Evolutionary conservation across 2,329 filamentous ascomycete species (phyloP), one percentile per base, ranked within the genome.

Genomic region (Bisporella sp.): DNA sequence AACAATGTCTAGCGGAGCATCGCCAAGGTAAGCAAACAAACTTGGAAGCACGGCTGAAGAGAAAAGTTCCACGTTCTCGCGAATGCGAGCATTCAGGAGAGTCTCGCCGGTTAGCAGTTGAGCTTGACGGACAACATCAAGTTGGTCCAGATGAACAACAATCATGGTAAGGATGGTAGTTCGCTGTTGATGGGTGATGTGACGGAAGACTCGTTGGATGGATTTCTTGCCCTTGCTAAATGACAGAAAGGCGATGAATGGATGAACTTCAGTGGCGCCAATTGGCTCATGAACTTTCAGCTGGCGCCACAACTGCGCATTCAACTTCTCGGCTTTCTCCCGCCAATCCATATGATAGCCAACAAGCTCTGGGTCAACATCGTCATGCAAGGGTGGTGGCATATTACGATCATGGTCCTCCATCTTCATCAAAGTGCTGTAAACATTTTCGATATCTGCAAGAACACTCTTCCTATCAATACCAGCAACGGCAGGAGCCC

Each of bases 131-230:
- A 97, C 85, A 46, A 99, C 92, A 61, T 96, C 90, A 40, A 99
- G 77, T 58, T 87, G 83, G 66, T 97, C 93, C 32, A 99, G 82
- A 62, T 97, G 90, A 47, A 96, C 85, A 52, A 95, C 82, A 58
- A 99, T 92, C 79, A 99, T 92, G 5, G 93, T 99, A 55, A 99
- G 76, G 55, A 97, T 89, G 1, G 91, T 97, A 28, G 93, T 91
- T 46, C 92, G 88, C 69, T 97, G 91, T 64, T 96, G 87, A 55
- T 91, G 87, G 56, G 87, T 87, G 47, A 96, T 87, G 63, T 96
- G 89, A 41, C 90, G 85, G 79, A 97, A 97, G 48, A 97, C 87
- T 49, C 93, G 89, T 46, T 90, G 90, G 54, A 99, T 89, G 1
- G 88, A 89, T 73, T 93, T 96, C 73, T 96, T 97, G 64, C 93